Conservation (phyloP, 805 yeast genomes). For the Yarrowia sp. region DNA sequence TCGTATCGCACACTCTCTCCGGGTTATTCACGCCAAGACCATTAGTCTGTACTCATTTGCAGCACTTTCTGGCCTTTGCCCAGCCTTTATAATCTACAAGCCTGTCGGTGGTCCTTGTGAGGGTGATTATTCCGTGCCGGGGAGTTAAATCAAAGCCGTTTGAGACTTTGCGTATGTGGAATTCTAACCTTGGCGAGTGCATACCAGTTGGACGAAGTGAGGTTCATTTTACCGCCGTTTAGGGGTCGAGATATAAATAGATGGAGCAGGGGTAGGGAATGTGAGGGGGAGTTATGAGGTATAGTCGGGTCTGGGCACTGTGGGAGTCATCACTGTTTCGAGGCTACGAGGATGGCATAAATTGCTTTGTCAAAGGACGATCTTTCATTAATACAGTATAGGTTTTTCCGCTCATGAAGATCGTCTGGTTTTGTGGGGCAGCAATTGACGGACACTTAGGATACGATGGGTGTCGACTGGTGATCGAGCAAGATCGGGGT, state of each 20-base stretch:
- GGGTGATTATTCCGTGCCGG: background rate
- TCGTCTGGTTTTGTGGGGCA: constrained; percentile 3
- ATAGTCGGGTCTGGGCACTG: too few species aligned
- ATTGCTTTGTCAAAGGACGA: background rate
- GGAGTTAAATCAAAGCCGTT: constrained; percentile 14
- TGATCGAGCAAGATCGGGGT: too few species aligned
- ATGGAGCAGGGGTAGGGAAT: background rate
- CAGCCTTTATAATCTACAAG: constrained; percentile 13
- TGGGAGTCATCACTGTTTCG: too few species aligned
- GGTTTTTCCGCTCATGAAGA: constrained; percentile 12
- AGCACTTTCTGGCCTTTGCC: background rate
- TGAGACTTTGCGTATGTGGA: constrained; percentile 8
- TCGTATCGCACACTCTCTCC: background rate
- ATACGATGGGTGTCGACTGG: too few species aligned
- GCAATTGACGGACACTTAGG: too few species aligned
- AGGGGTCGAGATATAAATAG: constrained; percentile 5
- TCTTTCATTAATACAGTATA: constrained; percentile 2
- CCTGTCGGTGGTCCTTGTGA: background rate
- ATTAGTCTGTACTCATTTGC: background rate
- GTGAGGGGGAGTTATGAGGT: too few species aligned
- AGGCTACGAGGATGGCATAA: background rate
- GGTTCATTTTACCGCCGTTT: too few species aligned
- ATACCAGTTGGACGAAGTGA: background rate
- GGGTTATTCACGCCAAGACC: constrained; percentile 3
- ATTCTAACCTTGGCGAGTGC: background rate